Conservation (phyloP, 2,329 filamentous ascomycete genomes). For the Fusarium burgessii region DNA sequence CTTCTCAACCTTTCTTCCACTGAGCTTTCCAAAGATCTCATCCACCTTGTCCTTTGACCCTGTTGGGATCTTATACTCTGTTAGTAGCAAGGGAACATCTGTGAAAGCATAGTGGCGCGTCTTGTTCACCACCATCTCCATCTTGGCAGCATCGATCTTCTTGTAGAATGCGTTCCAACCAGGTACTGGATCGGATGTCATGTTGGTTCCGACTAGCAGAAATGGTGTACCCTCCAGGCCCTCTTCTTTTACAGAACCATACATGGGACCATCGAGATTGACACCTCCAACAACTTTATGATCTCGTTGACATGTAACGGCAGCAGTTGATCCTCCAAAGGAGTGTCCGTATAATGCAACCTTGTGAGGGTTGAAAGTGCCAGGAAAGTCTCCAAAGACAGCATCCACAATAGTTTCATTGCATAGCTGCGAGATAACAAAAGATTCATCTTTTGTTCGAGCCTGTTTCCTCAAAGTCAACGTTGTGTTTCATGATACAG, state of each 20-base stretch:
- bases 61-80: not conserved
- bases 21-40: not conserved
- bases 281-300: slow-evolving; percentile 51
- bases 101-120: slow-evolving; percentile 15
- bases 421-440: slow-evolving; percentile 37
- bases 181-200: not conserved
- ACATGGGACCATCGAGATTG: slow-evolving; percentile 27
- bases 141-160: slow-evolving; percentile 18
- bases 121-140: slow-evolving; percentile 1
- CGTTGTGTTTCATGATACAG: fast-evolving
- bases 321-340: slow-evolving; percentile 31
- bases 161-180: slow-evolving; percentile 9
- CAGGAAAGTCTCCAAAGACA: slow-evolving; percentile 19
- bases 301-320: slow-evolving; percentile 47
- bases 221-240: slow-evolving; percentile 42
- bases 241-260: slow-evolving; percentile 36
- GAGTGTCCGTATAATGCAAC: slow-evolving; percentile 28
- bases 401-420: slow-evolving; percentile 28
- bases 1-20: slow-evolving; percentile 9
- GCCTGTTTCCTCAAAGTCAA: not conserved
- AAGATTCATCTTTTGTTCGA: slow-evolving; percentile 14
- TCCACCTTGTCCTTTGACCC: not conserved
- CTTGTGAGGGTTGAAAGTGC: slow-evolving; percentile 2
- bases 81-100: slow-evolving; percentile 19
- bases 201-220: not conserved